Evolutionary conservation across 768 basidiomycete genomes (phyloP), one percentile per base, ranked within the genome.

Genomic region (Tephrocybe sp.): DNA sequence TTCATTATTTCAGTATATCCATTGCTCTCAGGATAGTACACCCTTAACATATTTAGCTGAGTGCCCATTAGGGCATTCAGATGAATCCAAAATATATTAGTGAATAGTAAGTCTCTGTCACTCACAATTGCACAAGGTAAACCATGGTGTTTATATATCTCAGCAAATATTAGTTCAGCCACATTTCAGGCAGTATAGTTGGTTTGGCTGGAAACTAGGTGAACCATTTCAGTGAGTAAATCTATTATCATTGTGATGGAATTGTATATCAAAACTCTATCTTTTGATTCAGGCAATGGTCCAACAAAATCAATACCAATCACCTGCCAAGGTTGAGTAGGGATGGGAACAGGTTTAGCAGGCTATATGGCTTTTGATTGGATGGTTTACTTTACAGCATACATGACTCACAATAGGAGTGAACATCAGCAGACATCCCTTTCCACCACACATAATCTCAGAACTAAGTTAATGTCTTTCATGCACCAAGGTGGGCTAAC

Each of bases 401-500:
- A 33, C 44, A 45, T 4, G 20, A 21, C 18, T 45, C n/a, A 28
- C 44, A 45, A 24, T 11, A 45, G 4, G 12, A 20, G 8, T 17
- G 30, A 3, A 33, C 15, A 21, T 45, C 44, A 3, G 12, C 18
- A 12, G 28, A 3, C 44, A 73, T 65, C 59, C 36, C 32, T 9
- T 53, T 49, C 51, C 52, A 62, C 36, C 30, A 60, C 2, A 46
- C 45, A 0, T 56, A 21, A 23, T 67, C 57, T 4, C 56, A 30
- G 0, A 72, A 49, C 28, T 66, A 67, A 0, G 42, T 21, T 0
- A 68, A 17, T 0, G 69, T 73, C 39, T 74, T 74, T 8, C 14
- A 7, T 0, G 53, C 12, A 6, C 72, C 68, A 0, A 73, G 37
- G 34, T 68, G 58, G 0, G 66, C 68, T 0, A 70, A 36, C 23